Percentiles rank a stretch among this genome's conserved stretches.
Conservation (phyloP, 1,139 yeast genomes). For the Scheffersomyces titani region DNA sequence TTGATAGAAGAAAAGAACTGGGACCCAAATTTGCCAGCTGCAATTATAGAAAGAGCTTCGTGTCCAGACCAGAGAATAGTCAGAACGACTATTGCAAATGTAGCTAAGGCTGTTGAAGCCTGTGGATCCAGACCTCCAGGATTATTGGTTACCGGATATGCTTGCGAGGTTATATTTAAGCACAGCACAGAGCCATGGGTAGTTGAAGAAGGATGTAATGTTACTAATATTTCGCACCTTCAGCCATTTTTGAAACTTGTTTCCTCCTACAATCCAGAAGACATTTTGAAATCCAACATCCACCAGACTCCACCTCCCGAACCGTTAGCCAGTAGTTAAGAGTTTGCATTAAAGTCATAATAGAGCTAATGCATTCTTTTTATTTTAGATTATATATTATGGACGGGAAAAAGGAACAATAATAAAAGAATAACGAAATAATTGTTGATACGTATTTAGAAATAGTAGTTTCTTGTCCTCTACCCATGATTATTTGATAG, state of each 20-base stretch:
- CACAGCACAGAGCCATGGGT: conserved; percentile 37
- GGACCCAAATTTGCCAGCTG: conserved; percentile 75
- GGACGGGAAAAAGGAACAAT: not conserved
- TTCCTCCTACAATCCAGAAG: not conserved
- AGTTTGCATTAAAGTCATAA: not conserved
- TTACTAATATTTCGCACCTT: conserved; percentile 1
- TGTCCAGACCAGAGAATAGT: conserved; percentile 91
- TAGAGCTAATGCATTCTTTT: not conserved
- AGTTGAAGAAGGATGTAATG: conserved; percentile 60
- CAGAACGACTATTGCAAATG: conserved; percentile 65
- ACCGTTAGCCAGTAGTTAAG: not conserved
- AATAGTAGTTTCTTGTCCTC: no score
- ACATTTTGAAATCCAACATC: not conserved
- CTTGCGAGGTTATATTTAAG: conserved; percentile 62
- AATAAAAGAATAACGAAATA: not conserved
- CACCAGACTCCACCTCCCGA: not conserved
- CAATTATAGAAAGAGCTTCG: conserved; percentile 87
- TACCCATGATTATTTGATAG: not conserved
- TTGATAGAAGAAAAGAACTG: conserved; percentile 58
- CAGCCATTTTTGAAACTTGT: conserved; percentile 3
- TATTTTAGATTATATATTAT: not conserved
- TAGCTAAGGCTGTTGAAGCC: conserved; percentile 73
- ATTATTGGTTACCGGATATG: conserved; percentile 75
- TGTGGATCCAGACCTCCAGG: conserved; percentile 96
- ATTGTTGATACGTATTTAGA: not conserved